Evolutionary conservation across 305 asterid genomes (phyloP), one percentile per base, ranked within the genome.

Genomic region (Vinca major): DNA sequence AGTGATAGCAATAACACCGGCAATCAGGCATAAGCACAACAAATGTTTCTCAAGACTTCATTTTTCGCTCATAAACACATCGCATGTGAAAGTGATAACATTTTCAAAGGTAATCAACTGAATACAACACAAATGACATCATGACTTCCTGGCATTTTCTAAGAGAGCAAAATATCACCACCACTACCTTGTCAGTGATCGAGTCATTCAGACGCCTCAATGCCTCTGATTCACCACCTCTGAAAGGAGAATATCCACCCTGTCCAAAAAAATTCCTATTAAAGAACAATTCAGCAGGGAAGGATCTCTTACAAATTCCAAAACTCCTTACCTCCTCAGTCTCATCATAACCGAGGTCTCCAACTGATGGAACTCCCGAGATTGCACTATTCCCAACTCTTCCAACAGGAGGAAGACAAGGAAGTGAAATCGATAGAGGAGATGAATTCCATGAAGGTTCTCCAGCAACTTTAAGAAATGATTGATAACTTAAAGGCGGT

Each of bases 221-320:
- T 71, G 96, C 98, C 85, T 92, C 98, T 45, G 95, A 80, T 84
- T 90, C 98, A 73, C 98, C 97, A 54, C 98, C 98, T 84, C 44
- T 84, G 82, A 92, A 90, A 60, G 92, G 97, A 66, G 92, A 82
- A 76, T 74, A 72, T 44, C 82, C 89, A 41, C 79, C 95, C 98
- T 92, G 84, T 72, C 56, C 68, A 71, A 20, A 63, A n/a, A 62
- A n/a, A 62, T 62, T 70, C 44, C 62, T 12, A 21, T 78, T 56
- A 73, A 20, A 54, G 62, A 41, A 72, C 7, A 63, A 43, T 69
- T 52, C 65, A 26, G 57, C 48, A 6, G 45, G 7, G 19, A 62
- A 75, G 67, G 63, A 64, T 53, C 70, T 11, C 52, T 56, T 20
- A 9, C 68, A 65, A 56, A 39, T 65, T 60, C 5, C 48, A 63